Evolutionary conservation across 2,329 filamentous ascomycete genomes (phyloP), one percentile per base, ranked within the genome.

Genomic region (Gnomoniopsis smithogilvyi): DNA sequence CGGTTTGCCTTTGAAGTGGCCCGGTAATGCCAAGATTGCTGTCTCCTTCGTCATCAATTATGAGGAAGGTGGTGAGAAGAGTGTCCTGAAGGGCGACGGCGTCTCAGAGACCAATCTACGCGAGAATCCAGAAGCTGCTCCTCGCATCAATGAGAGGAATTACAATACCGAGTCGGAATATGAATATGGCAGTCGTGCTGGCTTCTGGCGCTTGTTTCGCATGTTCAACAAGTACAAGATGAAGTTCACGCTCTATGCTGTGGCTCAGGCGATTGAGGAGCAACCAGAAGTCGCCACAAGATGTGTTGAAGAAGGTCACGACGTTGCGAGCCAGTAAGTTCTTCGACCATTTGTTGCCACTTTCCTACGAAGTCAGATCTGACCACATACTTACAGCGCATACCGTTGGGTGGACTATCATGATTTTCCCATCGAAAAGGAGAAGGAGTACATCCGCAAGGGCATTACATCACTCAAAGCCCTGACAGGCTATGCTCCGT

Each of bases 361-460:
- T 3, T 11, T 26, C n/a, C 3, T 34, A 56, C 6, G 33, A 30
- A 11, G 43, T 12, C 34, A 26, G 15, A 8, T 1, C 30, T 21
- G 12, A 2, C n/a, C 11, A 58, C 54, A 61, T 34, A n/a, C 22
- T 48, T 3, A 36, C 43, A 60, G 58, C 43, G 79, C 75, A 1
- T 79, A 80, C 55, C 71, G 80, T 17, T 82, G 80, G 79, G 71
- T 80, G n/a, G 78, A 81, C 52, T 76, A 80, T 63, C 74, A 78
- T 64, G 70, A 77, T 56, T 70, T 80, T 34, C 67, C 69, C 0
- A 65, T 76, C 6, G 78, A 81, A 49, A 72, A 76, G 51, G 78
- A 81, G 60, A 79, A 78, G 61, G 70, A 77, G 52, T 76, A 78
- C 59, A 77, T 82, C 60, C 73, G 72, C 41, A 73, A 76, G 62